Base-by-base conservation (phyloP, 176 grass and related monocot genomes). In the Coix lacrymajobi region DNA sequence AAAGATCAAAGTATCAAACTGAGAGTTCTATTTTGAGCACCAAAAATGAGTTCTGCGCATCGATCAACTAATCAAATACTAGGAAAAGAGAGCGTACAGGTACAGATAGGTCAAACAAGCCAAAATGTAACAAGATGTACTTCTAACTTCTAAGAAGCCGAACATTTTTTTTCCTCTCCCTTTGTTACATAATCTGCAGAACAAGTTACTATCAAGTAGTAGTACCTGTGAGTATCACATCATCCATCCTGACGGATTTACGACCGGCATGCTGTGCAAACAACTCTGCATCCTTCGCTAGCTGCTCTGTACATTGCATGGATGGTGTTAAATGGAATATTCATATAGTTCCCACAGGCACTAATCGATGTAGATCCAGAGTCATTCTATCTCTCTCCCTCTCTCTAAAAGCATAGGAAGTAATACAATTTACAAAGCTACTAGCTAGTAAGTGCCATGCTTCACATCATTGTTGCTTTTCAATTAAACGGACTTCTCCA, bases 141-240 rank as follows among this genome's bases (percentile, higher is more conserved):
- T 38, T 37, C 9, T 54, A 67, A 37, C 36, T 38, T 37, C 9
- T 12, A 68, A 30, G 25, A 86, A 71, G 56, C 49, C 28, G 73
- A 22, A 34, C 58, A 11, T 72, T 67, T 25, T 31, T 77, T 41
- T 25, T 15, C 33, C 33, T 45, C 44, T 4, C 16, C 33, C 52
- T 16, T 76, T 86, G 6, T 62, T 83, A 62, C 24, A 65, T 17
- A 52, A 56, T 58, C 20, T 85, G 8, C 29, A 69, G 17, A 57
- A 79, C 32, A 63, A 63, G 67, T 61, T 75, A 54, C 40, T 57
- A 8, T 74, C 24, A 71, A 79, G 69, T n/a, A n/a, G n/a, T n/a
- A n/a, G n/a, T 94, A 96, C 96, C 91, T 83, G 91, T 78, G 36
- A 99, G 88, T 63, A 92, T 87, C 58, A 94, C 91, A 84, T 99